Percentiles rank a stretch among this genome's conserved stretches.
phyloP scores from a whole-genome alignment of 768 basidiomycete genomes.

The Phaffia australis region DNA sequence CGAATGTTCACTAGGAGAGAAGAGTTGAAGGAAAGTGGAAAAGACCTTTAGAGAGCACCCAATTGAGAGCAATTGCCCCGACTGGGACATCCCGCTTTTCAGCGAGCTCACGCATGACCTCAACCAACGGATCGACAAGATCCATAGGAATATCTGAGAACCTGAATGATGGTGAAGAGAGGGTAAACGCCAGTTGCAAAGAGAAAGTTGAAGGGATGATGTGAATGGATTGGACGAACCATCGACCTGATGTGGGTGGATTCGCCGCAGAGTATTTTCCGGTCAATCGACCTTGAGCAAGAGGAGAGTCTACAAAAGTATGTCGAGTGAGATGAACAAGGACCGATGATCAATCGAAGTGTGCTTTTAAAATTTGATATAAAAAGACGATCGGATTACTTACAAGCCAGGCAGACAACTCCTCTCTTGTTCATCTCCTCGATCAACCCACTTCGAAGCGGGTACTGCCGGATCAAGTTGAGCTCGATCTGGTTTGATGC shows the following conservation, averaged over 20 bases:
- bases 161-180: constrained; percentile 1
- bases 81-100: constrained; percentile 33
- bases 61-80: constrained; percentile 37
- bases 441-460: constrained; percentile 34
- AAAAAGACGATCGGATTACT: constrained; percentile 18
- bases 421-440: constrained; percentile 35
- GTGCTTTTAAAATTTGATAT: not conserved
- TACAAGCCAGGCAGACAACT: constrained; percentile 35
- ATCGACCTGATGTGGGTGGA: constrained; percentile 32
- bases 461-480: constrained; percentile 34
- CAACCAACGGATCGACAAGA: constrained; percentile 34
- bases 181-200: not conserved
- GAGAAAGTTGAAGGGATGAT: not conserved
- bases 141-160: constrained; percentile 32
- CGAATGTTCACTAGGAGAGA: too few relatives aligned
- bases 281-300: constrained; percentile 37
- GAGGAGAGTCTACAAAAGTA: constrained; percentile 33
- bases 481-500: constrained; percentile 38
- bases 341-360: not conserved
- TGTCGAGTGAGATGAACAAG: not conserved
- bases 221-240: constrained; percentile 25
- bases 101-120: constrained; percentile 31
- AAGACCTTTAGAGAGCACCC: constrained; percentile 36
- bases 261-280: constrained; percentile 36
- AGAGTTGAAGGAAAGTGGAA: too few relatives aligned